Evolutionary conservation across 129 eudicot species (phyloP).

Genomic region (Flaveria bidentis): DNA sequence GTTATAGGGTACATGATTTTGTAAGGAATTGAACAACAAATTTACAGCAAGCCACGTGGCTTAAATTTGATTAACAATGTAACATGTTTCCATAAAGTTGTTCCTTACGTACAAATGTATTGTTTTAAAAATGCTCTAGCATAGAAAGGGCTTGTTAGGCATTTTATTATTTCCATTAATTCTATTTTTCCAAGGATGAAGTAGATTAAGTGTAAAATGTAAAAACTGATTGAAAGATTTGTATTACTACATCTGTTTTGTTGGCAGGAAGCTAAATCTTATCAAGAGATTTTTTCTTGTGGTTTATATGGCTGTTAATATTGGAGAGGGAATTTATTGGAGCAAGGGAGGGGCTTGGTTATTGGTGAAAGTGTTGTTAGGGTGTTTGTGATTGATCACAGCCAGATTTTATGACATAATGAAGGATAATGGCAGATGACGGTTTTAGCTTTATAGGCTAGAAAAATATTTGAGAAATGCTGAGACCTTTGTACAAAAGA

Average conservation of each 20-base stretch:
- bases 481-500: neutral
- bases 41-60: no score
- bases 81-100: neutral
- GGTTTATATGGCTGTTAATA: neutral
- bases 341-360: neutral
- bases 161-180: no score
- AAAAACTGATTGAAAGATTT: neutral
- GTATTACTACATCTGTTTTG: no score
- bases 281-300: neutral
- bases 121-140: no score
- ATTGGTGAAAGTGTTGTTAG: neutral
- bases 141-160: no score
- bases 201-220: neutral
- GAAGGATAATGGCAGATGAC: neutral
- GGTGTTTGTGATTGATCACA: neutral
- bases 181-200: no score
- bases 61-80: neutral
- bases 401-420: neutral
- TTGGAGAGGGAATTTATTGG: neutral
- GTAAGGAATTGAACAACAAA: neutral
- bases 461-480: neutral
- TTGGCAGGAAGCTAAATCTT: neutral
- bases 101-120: no score
- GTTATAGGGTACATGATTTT: no score
- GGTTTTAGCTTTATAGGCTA: neutral